These are phyloP conservation scores for Metroxylon sagu DNA, from an alignment of 176 grass and related monocot species.

Conservation along the genomic window DNA sequence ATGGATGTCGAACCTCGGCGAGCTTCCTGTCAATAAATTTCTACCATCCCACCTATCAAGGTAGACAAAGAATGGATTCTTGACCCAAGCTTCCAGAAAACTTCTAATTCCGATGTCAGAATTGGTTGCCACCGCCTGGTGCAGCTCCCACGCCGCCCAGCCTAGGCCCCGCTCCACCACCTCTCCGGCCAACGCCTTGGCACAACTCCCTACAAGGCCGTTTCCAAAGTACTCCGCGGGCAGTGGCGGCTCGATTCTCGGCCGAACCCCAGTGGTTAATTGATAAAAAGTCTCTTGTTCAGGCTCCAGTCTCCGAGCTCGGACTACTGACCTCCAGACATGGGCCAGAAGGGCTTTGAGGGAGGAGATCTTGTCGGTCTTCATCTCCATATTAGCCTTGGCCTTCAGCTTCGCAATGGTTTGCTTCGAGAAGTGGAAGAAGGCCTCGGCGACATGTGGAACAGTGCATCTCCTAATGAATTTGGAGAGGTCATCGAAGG, in stretches of 20 bases:
- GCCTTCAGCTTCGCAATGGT: conserved; percentile 1
- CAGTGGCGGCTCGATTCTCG: conserved; percentile 26
- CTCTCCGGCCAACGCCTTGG: conserved; percentile 52
- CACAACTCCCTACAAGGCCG: conserved; percentile 75
- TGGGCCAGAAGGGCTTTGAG: conserved; percentile 82
- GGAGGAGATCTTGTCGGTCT: conserved; percentile 39
- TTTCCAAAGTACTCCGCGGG: conserved; percentile 62
- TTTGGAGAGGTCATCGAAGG: no score
- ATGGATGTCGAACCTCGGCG: conserved; percentile 84
- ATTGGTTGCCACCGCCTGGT: conserved; percentile 49
- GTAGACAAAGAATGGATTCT: conserved; percentile 69
- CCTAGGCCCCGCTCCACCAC: conserved; percentile 47
- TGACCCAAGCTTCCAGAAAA: conserved; percentile 53
- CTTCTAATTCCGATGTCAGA: conserved; percentile 36
- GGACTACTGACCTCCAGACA: conserved; percentile 64
- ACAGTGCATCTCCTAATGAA: no score
- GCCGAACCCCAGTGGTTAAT: conserved; percentile 85
- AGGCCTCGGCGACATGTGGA: no score
- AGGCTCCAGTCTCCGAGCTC: conserved; percentile 38
- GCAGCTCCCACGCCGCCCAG: conserved; percentile 51
- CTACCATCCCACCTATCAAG: conserved; percentile 75
- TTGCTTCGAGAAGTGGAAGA: no score
- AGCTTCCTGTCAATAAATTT: conserved; percentile 74
- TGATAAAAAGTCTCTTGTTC: conserved; percentile 55
- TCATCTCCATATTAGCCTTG: conserved; percentile 14